These are phyloP conservation scores for Cryptococcus maquisensis DNA, from an alignment of 1,284 basidiomycete species.

Conservation along the genomic window DNA sequence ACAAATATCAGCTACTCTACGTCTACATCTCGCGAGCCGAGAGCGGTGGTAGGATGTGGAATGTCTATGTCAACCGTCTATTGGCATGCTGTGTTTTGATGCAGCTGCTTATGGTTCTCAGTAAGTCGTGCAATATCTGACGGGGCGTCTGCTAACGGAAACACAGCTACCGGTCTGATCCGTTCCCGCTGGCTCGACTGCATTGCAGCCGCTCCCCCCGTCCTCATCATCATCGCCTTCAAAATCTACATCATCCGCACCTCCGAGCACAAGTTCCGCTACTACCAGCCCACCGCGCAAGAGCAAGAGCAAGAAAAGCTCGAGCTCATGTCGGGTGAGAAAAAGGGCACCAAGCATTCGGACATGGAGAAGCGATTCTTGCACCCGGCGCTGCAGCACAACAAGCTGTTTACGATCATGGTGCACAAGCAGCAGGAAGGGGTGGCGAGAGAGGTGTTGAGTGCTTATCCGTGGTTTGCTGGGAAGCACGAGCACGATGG, in stretches of 20 bases:
- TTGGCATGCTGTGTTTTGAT: slow-evolving; percentile 70
- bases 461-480: slow-evolving; percentile 47
- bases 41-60: slow-evolving; percentile 90
- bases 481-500: slow-evolving; percentile 35
- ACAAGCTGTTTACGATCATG: slow-evolving; percentile 48
- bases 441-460: slow-evolving; percentile 41
- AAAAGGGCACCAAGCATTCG: slow-evolving; percentile 47
- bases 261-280: slow-evolving; percentile 69
- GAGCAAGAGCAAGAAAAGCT: slow-evolving; percentile 45
- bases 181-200: slow-evolving; percentile 61
- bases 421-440: slow-evolving; percentile 49
- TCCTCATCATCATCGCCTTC: slow-evolving; percentile 70
- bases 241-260: slow-evolving; percentile 71
- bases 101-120: slow-evolving; percentile 80
- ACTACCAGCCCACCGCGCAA: slow-evolving; percentile 54
- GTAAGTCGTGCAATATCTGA: slow-evolving; percentile 54
- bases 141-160: not conserved
- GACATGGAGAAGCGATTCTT: slow-evolving; percentile 52
- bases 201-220: slow-evolving; percentile 60
- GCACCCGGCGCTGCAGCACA: slow-evolving; percentile 51
- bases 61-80: slow-evolving; percentile 80
- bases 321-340: slow-evolving; percentile 18
- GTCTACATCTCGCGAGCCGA: slow-evolving; percentile 83
- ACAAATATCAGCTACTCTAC: slow-evolving; percentile 95
- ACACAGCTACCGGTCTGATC: slow-evolving; percentile 75